Evolutionary conservation across 2,329 filamentous ascomycete genomes (phyloP).

Genomic region (Lachnellula hyalina): DNA sequence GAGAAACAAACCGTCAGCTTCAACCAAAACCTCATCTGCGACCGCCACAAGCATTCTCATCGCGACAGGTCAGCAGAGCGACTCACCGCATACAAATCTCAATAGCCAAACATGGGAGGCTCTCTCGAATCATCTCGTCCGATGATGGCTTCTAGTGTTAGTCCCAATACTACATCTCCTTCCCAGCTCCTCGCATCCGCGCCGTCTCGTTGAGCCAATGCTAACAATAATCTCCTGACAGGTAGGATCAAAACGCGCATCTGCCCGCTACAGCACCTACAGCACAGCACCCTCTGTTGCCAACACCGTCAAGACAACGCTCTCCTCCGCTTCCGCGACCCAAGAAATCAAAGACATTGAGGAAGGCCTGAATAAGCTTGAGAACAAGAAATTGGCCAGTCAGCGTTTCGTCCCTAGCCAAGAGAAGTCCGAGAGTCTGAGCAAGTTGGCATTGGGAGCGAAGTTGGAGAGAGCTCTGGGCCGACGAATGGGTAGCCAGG

Average conservation of each 20-base stretch:
- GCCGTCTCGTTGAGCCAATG: slow-evolving; percentile 10
- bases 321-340: slow-evolving; percentile 28
- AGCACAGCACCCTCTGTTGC: slow-evolving; percentile 42
- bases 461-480: slow-evolving; percentile 67
- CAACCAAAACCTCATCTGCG: background rate
- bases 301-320: slow-evolving; percentile 32
- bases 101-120: slow-evolving; percentile 30
- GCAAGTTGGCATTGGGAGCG: slow-evolving; percentile 66
- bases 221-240: slow-evolving; percentile 20
- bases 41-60: background rate
- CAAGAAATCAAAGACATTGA: slow-evolving; percentile 56
- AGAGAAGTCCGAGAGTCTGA: slow-evolving; percentile 63
- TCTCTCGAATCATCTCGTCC: slow-evolving; percentile 50
- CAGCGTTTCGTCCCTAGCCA: slow-evolving; percentile 62
- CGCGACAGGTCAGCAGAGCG: background rate
- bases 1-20: background rate
- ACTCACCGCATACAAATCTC: background rate
- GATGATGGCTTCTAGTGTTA: slow-evolving; percentile 50
- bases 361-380: slow-evolving; percentile 60
- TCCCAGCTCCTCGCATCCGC: background rate
- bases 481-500: slow-evolving; percentile 64
- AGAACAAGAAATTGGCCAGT: slow-evolving; percentile 61
- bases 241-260: slow-evolving; percentile 42
- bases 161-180: slow-evolving; percentile 22
- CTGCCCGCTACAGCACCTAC: slow-evolving; percentile 48